Evolutionary conservation across 352 stramenopile genomes (phyloP).

Genomic region (Phytophthora macrochlamydospora): DNA sequence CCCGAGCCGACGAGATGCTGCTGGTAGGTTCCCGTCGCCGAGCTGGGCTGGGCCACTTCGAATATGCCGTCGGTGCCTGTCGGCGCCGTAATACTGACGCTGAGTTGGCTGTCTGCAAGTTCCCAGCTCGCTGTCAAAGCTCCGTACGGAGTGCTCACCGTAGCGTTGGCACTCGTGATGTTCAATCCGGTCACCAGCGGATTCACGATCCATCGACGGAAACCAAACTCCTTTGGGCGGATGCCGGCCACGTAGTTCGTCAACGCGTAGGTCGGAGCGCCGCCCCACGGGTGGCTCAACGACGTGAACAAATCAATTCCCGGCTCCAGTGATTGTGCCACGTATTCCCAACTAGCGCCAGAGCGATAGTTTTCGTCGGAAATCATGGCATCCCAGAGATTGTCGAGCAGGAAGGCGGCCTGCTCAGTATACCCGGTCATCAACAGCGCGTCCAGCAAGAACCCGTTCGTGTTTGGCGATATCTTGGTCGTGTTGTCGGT

Average conservation of each 20-base stretch:
- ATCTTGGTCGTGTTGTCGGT: constrained; percentile 25
- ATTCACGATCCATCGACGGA: constrained; percentile 37
- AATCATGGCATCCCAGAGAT: constrained; percentile 41
- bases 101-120: constrained; percentile 9
- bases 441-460: constrained; percentile 32
- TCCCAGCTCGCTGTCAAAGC: constrained; percentile 9
- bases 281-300: constrained; percentile 33
- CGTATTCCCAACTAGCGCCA: constrained; percentile 15
- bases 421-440: constrained; percentile 24
- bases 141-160: constrained; percentile 30
- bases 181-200: constrained; percentile 29
- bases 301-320: constrained; percentile 27
- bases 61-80: constrained; percentile 23
- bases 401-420: constrained; percentile 30
- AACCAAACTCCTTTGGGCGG: constrained; percentile 33
- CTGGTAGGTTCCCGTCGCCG: constrained; percentile 8
- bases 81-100: constrained; percentile 12
- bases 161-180: constrained; percentile 25
- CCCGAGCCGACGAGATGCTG: constrained; percentile 16
- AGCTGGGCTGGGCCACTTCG: constrained; percentile 24
- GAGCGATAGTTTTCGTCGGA: constrained; percentile 21
- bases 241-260: constrained; percentile 38
- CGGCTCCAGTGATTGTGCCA: constrained; percentile 22
- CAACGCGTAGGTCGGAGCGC: constrained; percentile 30
- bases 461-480: constrained; percentile 40